These are phyloP conservation scores for Fusarium ramigenum DNA, from an alignment of 2,329 filamentous ascomycete species.

Conservation along the genomic window DNA sequence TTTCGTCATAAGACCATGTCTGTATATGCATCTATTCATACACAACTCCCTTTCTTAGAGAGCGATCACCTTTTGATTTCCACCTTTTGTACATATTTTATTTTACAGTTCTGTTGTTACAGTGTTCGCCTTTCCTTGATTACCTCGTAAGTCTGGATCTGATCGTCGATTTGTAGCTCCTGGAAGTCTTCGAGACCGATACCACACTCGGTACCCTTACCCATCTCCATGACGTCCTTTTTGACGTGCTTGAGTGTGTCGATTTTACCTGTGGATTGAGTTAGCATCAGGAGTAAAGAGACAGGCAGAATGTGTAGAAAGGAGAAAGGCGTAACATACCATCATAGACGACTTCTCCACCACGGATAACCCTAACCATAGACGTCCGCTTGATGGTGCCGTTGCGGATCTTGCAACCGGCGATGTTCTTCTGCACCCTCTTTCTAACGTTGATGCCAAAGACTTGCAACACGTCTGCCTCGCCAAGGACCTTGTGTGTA, in stretches of 20 bases:
- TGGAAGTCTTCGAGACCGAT: slow-evolving; percentile 85
- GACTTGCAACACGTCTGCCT: slow-evolving; percentile 84
- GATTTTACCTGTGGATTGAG: slow-evolving; percentile 69
- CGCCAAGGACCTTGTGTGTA: slow-evolving; percentile 78
- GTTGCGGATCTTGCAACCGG: slow-evolving; percentile 88
- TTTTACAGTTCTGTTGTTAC: slow-evolving; percentile 48
- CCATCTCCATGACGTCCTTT: slow-evolving; percentile 89
- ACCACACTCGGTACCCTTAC: slow-evolving; percentile 93
- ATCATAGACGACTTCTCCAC: slow-evolving; percentile 77
- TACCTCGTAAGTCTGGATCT: slow-evolving; percentile 88
- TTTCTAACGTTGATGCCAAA: slow-evolving; percentile 87
- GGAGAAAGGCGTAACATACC: slow-evolving; percentile 67
- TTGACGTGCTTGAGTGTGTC: slow-evolving; percentile 89
- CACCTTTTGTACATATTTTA: slow-evolving; percentile 32
- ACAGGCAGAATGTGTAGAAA: neutral
- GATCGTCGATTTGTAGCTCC: slow-evolving; percentile 81
- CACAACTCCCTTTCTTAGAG: neutral
- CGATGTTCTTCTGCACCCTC: slow-evolving; percentile 76
- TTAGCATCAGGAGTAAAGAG: neutral
- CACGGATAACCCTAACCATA: slow-evolving; percentile 77
- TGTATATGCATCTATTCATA: slow-evolving; percentile 24
- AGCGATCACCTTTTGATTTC: slow-evolving; percentile 4
- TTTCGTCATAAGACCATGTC: slow-evolving; percentile 17
- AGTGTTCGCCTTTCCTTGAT: slow-evolving; percentile 73
- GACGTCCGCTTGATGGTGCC: slow-evolving; percentile 72